Percentiles rank a stretch among this genome's conserved stretches.
Conservation (phyloP, 495 filamentous ascomycete genomes). For the Daldinia loculata region DNA sequence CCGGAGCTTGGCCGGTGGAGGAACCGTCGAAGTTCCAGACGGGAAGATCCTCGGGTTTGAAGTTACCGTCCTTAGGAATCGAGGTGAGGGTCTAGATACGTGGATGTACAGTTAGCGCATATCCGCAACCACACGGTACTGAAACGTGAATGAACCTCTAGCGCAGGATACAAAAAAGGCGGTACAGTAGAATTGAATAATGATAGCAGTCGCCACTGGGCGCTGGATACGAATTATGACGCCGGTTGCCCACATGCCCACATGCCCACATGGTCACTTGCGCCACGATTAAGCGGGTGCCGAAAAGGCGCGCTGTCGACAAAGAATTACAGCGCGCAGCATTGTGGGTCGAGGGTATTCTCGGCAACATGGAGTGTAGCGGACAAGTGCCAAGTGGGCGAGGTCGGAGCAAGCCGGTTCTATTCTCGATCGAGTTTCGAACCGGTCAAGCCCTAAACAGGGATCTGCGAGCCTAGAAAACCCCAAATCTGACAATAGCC, state of each 20-base stretch:
- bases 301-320: slow-evolving; percentile 23
- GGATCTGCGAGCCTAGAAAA: slow-evolving; percentile 31
- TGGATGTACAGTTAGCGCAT: slow-evolving; percentile 32
- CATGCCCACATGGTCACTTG: slow-evolving; percentile 33
- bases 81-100: slow-evolving; percentile 76
- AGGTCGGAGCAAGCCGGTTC: slow-evolving; percentile 45
- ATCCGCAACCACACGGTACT: neutral
- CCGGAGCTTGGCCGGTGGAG: slow-evolving; percentile 91
- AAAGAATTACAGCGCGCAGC: slow-evolving; percentile 26
- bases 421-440: slow-evolving; percentile 35
- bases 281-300: slow-evolving; percentile 26
- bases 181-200: slow-evolving; percentile 10
- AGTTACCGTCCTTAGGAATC: slow-evolving; percentile 57
- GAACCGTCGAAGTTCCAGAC: slow-evolving; percentile 99
- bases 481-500: slow-evolving; percentile 14
- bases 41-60: slow-evolving; percentile 80
- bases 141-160: slow-evolving; percentile 10
- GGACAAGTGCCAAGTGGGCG: slow-evolving; percentile 30
- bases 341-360: slow-evolving; percentile 23
- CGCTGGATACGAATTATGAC: slow-evolving; percentile 28
- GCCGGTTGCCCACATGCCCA: slow-evolving; percentile 27
- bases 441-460: slow-evolving; percentile 20
- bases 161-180: neutral
- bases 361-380: slow-evolving; percentile 27
- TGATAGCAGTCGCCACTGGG: slow-evolving; percentile 30